Conservation (phyloP, 495 filamentous ascomycete genomes). For the Hypoxylon fuscum region DNA sequence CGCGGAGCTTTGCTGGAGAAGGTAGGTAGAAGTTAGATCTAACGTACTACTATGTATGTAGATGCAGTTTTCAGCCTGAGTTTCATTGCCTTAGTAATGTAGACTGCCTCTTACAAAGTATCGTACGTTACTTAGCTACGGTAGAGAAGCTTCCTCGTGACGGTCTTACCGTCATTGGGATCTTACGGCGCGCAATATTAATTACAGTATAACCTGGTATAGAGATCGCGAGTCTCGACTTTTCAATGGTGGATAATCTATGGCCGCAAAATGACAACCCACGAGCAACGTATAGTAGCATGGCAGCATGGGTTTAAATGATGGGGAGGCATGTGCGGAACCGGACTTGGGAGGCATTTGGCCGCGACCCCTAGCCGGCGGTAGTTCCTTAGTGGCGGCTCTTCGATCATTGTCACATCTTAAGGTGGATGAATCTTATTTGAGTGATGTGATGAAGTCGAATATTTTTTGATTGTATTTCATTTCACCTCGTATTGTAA, state of each 20-base stretch:
- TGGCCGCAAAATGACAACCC: slow-evolving; percentile 23
- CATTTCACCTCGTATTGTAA: slow-evolving; percentile 42
- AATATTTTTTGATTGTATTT: slow-evolving; percentile 38
- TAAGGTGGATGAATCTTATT: slow-evolving; percentile 37
- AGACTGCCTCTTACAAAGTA: no score
- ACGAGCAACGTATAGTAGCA: slow-evolving; percentile 24
- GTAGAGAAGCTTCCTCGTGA: no score
- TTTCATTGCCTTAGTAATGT: no score
- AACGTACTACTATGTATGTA: no score
- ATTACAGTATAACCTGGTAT: slow-evolving; percentile 14
- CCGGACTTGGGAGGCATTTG: slow-evolving; percentile 36
- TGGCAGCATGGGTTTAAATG: slow-evolving; percentile 38
- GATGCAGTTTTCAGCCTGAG: slow-evolving; percentile 8
- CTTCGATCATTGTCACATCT: slow-evolving; percentile 38
- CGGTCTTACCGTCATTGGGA: no score
- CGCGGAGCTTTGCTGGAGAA: slow-evolving; percentile 16
- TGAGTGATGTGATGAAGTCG: slow-evolving; percentile 39
- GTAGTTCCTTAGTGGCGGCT: slow-evolving; percentile 43
- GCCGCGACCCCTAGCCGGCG: slow-evolving; percentile 38
- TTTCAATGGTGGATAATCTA: slow-evolving; percentile 42
- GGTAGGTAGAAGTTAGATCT: slow-evolving; percentile 15
- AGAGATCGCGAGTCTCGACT: slow-evolving; percentile 26
- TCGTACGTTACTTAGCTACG: no score
- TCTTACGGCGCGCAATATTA: slow-evolving; percentile 5
- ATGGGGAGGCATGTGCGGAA: slow-evolving; percentile 42